Percentiles rank a stretch among this genome's conserved stretches.
phyloP scores from a whole-genome alignment of 768 basidiomycete species.

The Galerina sulciceps region DNA sequence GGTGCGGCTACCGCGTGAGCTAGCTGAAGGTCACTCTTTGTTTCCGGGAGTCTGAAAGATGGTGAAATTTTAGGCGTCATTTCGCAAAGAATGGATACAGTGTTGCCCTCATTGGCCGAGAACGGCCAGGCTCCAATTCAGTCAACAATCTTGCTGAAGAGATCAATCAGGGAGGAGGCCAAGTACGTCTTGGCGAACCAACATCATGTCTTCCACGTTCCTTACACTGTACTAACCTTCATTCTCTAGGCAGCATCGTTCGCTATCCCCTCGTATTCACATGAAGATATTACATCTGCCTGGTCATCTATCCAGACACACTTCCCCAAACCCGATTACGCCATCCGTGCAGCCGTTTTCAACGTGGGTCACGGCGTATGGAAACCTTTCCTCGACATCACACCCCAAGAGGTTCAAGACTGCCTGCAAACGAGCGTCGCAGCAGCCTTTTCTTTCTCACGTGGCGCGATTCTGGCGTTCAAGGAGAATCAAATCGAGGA shows the following conservation, averaged over 20 bases:
- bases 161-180: slow-evolving; percentile 54
- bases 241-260: slow-evolving; percentile 56
- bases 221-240: neutral
- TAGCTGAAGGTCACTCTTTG: neutral
- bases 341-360: slow-evolving; percentile 65
- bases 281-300: slow-evolving; percentile 52
- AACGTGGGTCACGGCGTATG: slow-evolving; percentile 62
- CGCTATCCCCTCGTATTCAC: slow-evolving; percentile 53
- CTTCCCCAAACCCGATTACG: slow-evolving; percentile 51
- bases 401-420: slow-evolving; percentile 57
- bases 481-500: slow-evolving; percentile 56
- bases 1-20: slow-evolving; percentile 58
- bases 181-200: slow-evolving; percentile 40
- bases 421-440: slow-evolving; percentile 56
- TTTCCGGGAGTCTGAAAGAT: neutral
- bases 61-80: slow-evolving; percentile 42
- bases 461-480: slow-evolving; percentile 63
- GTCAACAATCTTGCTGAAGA: slow-evolving; percentile 56
- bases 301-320: slow-evolving; percentile 49
- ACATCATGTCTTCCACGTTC: neutral
- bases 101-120: slow-evolving; percentile 63
- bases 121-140: slow-evolving; percentile 40
- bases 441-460: slow-evolving; percentile 67
- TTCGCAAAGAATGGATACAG: slow-evolving; percentile 64
- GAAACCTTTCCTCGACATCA: slow-evolving; percentile 71